A percentile compares a stretch with the other conserved stretches of the same genome.
phyloP scores from a whole-genome alignment of 768 basidiomycete species.

The Exidia glandulosa region DNA sequence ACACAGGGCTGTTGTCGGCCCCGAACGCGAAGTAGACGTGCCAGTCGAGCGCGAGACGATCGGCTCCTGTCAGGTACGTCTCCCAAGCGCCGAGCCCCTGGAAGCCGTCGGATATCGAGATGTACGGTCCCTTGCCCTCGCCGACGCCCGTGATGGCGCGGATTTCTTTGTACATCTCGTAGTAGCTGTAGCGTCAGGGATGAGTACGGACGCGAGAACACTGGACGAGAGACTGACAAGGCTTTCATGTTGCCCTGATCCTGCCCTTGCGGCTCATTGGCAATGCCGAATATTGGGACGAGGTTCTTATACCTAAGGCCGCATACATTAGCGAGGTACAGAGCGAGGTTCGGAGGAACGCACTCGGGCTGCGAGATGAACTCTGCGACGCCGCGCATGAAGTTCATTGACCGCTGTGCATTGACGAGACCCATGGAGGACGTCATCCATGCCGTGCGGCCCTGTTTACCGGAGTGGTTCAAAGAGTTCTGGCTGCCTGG shows the following conservation, averaged over 20 bases:
- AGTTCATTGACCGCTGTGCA: slow-evolving; percentile 79
- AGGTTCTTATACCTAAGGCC: slow-evolving; percentile 78
- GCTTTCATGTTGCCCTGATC: too few species aligned
- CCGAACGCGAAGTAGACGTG: slow-evolving; percentile 81
- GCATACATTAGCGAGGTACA: too few species aligned
- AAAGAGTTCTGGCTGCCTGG: slow-evolving; percentile 88
- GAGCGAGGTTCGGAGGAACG: too few species aligned
- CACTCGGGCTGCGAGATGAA: slow-evolving; percentile 85
- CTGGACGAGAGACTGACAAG: not conserved
- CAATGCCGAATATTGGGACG: slow-evolving; percentile 74
- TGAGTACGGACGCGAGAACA: not conserved
- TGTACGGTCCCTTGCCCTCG: slow-evolving; percentile 69
- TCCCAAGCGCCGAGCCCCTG: slow-evolving; percentile 50
- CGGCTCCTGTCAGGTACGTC: slow-evolving; percentile 64
- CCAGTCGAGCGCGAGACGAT: slow-evolving; percentile 70
- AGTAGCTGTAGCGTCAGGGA: slow-evolving; percentile 42
- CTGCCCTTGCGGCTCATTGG: slow-evolving; percentile 84
- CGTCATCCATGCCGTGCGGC: slow-evolving; percentile 54
- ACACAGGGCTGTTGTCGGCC: slow-evolving; percentile 45
- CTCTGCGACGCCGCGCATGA: slow-evolving; percentile 80
- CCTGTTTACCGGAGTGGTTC: slow-evolving; percentile 74
- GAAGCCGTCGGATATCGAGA: slow-evolving; percentile 88
- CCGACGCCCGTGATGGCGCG: slow-evolving; percentile 73
- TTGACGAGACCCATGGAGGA: slow-evolving; percentile 93
- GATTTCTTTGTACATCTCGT: slow-evolving; percentile 73